Percentiles rank a stretch among this genome's conserved stretches.
Conservation (phyloP, 2,329 filamentous ascomycete genomes). For the Pochonia chlamydosporia region DNA sequence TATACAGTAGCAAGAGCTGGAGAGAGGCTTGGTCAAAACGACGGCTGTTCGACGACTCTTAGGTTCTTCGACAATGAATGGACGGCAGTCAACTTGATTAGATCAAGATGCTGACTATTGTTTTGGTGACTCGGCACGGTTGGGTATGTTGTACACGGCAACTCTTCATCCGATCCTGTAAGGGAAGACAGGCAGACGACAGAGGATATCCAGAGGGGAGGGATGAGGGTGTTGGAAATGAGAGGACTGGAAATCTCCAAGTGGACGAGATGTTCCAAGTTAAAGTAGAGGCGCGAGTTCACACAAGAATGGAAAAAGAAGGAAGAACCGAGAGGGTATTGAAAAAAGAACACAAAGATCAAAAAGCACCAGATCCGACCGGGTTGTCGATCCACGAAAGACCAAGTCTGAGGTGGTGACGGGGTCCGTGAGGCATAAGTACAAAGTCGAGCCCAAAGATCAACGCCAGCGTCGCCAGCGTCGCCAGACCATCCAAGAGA, state of each 20-base stretch:
- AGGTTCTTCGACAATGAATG: constrained; percentile 32
- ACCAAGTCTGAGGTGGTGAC: constrained; percentile 32
- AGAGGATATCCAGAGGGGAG: constrained; percentile 1
- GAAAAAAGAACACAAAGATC: constrained; percentile 37
- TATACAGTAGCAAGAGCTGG: constrained; percentile 10
- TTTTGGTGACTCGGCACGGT: constrained; percentile 20
- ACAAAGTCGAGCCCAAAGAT: constrained; percentile 35
- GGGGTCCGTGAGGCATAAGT: constrained; percentile 45
- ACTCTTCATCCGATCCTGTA: neutral
- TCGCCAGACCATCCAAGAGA: constrained; percentile 8
- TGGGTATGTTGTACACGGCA: constrained; percentile 23
- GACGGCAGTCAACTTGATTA: constrained; percentile 27
- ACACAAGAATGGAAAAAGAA: constrained; percentile 34
- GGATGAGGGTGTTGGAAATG: constrained; percentile 27
- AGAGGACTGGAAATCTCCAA: constrained; percentile 35
- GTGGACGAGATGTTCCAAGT: constrained; percentile 31
- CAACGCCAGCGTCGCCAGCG: constrained; percentile 24
- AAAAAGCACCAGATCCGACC: constrained; percentile 34
- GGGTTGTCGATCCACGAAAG: constrained; percentile 42
- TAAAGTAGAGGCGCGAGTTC: constrained; percentile 25
- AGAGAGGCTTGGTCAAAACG: constrained; percentile 4
- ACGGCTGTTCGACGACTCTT: constrained; percentile 12
- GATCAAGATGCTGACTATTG: constrained; percentile 7
- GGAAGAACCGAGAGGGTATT: constrained; percentile 41
- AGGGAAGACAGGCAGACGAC: neutral